phyloP scores from a whole-genome alignment of 768 basidiomycete species.

The Boletellus emodensis region DNA sequence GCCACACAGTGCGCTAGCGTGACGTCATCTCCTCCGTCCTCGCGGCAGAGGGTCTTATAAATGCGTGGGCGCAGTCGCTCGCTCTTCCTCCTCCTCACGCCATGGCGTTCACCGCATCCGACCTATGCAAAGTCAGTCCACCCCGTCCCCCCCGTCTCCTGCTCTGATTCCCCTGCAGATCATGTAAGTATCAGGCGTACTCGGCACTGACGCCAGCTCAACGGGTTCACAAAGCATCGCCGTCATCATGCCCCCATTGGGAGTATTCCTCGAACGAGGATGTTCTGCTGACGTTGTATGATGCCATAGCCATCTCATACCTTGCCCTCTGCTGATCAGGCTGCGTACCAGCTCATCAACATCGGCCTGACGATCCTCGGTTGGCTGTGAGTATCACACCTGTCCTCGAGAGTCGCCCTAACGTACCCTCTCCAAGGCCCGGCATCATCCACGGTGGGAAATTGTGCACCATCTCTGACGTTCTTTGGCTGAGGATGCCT shows the following conservation, averaged over 20 bases:
- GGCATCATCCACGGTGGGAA: slow-evolving; percentile 67
- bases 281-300: slow-evolving; percentile 72
- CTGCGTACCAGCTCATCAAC: slow-evolving; percentile 51
- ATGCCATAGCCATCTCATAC: slow-evolving; percentile 11
- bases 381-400: slow-evolving; percentile 55
- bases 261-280: slow-evolving; percentile 86
- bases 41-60: slow-evolving; percentile 10
- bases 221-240: slow-evolving; percentile 43
- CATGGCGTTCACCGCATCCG: slow-evolving; percentile 71
- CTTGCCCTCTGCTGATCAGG: neutral
- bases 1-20: slow-evolving; percentile 9
- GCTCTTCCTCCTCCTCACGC: slow-evolving; percentile 8
- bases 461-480: neutral
- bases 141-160: neutral
- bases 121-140: slow-evolving; percentile 69
- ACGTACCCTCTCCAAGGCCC: slow-evolving; percentile 43
- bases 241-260: slow-evolving; percentile 75
- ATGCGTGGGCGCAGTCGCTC: neutral
- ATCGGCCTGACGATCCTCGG: slow-evolving; percentile 75
- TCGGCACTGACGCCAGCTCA: slow-evolving; percentile 12
- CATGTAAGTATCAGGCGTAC: slow-evolving; percentile 32
- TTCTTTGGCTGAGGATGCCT: slow-evolving; percentile 11
- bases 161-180: slow-evolving; percentile 32
- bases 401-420: neutral
- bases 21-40: slow-evolving; percentile 23